Base-by-base conservation (phyloP, 192 early-diverging fungal species). In the Powellomyces hirtus region DNA sequence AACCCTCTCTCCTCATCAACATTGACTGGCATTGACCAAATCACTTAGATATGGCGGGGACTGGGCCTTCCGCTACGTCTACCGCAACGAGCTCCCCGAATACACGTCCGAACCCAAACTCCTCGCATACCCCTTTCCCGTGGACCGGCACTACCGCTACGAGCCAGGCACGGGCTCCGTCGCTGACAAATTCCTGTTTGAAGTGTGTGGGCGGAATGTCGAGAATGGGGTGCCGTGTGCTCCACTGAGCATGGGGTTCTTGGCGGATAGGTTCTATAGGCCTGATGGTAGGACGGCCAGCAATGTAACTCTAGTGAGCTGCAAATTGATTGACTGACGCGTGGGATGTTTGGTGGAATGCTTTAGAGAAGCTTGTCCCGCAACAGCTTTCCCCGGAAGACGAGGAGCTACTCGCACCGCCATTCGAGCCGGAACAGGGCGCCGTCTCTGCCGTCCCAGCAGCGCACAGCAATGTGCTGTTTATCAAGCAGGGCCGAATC, bases 21-120 rank as follows among this genome's bases (percentile, higher is more conserved):
- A 42, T 42, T n/a, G 10, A 42, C 10, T 42, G 40, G n/a, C 40
- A 42, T 42, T 42, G 40, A 42, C 11, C 40, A 13, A 42, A 42
- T 42, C 40, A 10, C 40, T n/a, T 24, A 74, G 68, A 44, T 60
- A 51, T 33, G 77, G 77, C 11, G 44, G 57, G 16, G 73, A 75
- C 40, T 79, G 74, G 66, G 63, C 70, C 20, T 76, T 59, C 64
- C 56, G 59, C 31, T 37, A 64, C 33, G 34, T 60, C 30, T 79
- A 73, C 56, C 22, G 57, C 4, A 75, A 75, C 65, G 74, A 73
- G 14, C 59, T 75, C 18, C 72, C 72, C 30, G 40, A 46, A 8
- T 29, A 68, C 1, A 70, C 78, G n/a, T 76, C 66, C 66, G 73
- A 68, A 8, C 78, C 78, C n/a, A 75, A 75, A 49, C 67, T 79